Percentiles rank a stretch among this genome's conserved stretches.
Evolutionary conservation across 1,284 basidiomycete genomes (phyloP).

Genomic region (Puccinia sorghi): DNA sequence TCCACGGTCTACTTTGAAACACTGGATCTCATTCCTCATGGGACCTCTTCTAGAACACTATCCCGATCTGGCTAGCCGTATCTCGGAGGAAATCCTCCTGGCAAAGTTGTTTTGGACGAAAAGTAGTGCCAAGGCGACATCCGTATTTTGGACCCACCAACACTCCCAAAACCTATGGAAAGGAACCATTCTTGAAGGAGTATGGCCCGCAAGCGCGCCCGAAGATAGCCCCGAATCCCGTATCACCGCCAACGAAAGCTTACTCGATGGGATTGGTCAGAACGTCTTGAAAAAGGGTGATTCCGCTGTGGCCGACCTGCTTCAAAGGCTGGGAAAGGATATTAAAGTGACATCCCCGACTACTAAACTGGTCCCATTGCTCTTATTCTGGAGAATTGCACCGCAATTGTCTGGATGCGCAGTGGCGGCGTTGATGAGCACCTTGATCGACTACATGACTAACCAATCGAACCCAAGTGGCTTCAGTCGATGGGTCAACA

Average conservation of each 20-base stretch:
- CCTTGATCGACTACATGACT: conserved; percentile 33
- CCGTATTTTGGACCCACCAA: conserved; percentile 24
- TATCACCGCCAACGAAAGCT: conserved; percentile 25
- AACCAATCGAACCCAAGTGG: conserved; percentile 8
- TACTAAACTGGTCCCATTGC: conserved; percentile 33
- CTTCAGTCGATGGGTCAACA: conserved; percentile 29
- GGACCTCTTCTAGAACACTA: conserved; percentile 16
- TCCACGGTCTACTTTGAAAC: conserved; percentile 25
- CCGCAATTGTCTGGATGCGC: conserved; percentile 10
- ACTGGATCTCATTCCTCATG: conserved; percentile 38
- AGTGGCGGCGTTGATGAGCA: conserved; percentile 26
- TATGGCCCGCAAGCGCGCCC: conserved; percentile 1
- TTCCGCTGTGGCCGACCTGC: conserved; percentile 1
- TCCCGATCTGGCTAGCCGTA: conserved; percentile 31
- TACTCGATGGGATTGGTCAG: conserved; percentile 24
- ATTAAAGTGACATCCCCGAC: conserved; percentile 11
- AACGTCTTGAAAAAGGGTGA: conserved; percentile 34
- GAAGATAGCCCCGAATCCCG: conserved; percentile 22
- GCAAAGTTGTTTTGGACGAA: conserved; percentile 43
- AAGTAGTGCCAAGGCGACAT: conserved; percentile 37
- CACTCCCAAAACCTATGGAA: conserved; percentile 16
- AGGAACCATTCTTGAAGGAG: conserved; percentile 46
- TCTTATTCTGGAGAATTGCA: conserved; percentile 22
- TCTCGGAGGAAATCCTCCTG: conserved; percentile 37
- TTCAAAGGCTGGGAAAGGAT: conserved; percentile 28